A percentile compares a stretch with the other conserved stretches of the same genome.
These are phyloP conservation scores for Podila verticillata DNA, from an alignment of 192 early-diverging fungal genomes.

Conservation along the genomic window DNA sequence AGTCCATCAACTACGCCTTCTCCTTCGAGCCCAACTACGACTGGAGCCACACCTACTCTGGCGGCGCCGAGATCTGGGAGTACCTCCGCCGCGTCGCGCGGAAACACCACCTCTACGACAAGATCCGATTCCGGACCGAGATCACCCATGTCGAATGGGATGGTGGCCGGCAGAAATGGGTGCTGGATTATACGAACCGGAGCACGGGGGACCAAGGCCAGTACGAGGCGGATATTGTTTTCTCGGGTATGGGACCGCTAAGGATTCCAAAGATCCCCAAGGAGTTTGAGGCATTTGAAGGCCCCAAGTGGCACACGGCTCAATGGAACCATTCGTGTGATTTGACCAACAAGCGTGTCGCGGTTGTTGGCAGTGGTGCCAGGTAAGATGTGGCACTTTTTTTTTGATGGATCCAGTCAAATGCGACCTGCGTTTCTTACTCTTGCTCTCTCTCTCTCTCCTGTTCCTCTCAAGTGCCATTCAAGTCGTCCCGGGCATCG, in stretches of 20 bases:
- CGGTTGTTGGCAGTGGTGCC: slow-evolving; percentile 59
- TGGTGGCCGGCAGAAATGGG: slow-evolving; percentile 44
- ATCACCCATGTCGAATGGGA: slow-evolving; percentile 51
- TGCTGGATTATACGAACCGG: slow-evolving; percentile 31
- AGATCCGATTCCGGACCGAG: slow-evolving; percentile 55
- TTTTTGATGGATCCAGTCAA: background rate
- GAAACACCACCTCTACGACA: slow-evolving; percentile 51
- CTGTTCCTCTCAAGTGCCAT: slow-evolving; percentile 38
- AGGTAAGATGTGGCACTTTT: slow-evolving; percentile 34
- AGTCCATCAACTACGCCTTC: slow-evolving; percentile 52
- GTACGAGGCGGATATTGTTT: slow-evolving; percentile 32
- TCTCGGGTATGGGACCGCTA: slow-evolving; percentile 61
- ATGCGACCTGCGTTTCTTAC: too few relatives aligned
- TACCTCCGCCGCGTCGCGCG: slow-evolving; percentile 52
- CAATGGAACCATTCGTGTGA: slow-evolving; percentile 61
- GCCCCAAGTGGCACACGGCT: slow-evolving; percentile 62
- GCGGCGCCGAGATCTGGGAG: slow-evolving; percentile 53
- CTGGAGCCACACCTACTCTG: slow-evolving; percentile 51
- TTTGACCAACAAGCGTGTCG: slow-evolving; percentile 56
- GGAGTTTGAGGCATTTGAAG: slow-evolving; percentile 60
- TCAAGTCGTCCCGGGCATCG: slow-evolving; percentile 59
- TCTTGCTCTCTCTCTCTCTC: too few relatives aligned
- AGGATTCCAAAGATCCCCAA: slow-evolving; percentile 58
- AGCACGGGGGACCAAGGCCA: slow-evolving; percentile 20
- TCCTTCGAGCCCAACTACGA: slow-evolving; percentile 54